Evolutionary conservation across 768 basidiomycete species (phyloP), one percentile per base, ranked within the genome.

Genomic region (Harrya chromipes): DNA sequence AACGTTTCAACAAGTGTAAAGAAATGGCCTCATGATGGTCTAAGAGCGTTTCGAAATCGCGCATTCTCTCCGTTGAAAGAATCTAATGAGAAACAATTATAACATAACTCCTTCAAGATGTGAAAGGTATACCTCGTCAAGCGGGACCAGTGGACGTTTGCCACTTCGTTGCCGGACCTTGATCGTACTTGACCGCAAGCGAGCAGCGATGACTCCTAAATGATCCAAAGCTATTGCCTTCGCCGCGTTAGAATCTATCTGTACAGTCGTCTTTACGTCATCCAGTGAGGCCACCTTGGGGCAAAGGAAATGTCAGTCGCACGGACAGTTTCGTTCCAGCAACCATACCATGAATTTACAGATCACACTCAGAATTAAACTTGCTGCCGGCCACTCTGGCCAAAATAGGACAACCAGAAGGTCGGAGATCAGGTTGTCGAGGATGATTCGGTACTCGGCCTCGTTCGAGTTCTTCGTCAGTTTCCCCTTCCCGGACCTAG

Each of bases 341-440:
- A 21, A 13, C 57, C 77, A 10, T 51, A 92, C 94, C 90, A 98
- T 90, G 57, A 84, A 85, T 63, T 85, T 87, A 55, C 84, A 87
- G 7, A 85, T 81, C 40, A 97, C 85, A 38, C 78, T 81, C 33
- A 98, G 70, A 34, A 97, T 74, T 16, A 97, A 69, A 37, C 84
- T 79, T 2, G 97, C 90, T 10, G 90, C 94, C 6, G 97, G 97
- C 94, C 95, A 99, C 68, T 99, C 97, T 0, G 97, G 94, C 83
- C 90, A 90, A 64, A 87, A 94, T 6, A 97, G 73, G 17, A 97
- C 93, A 9, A 80, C 79, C 20, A 98, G 76, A 20, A 97, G 74
- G 62, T 99, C 97, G 2, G 84, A 82, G 36, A 98, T 82, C 11
- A 98, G 73, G 58, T 89, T 89, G 61, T 98, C 95, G 51, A 98